Conservation (phyloP, 805 yeast genomes). For the Monosporozyma aquatica region DNA sequence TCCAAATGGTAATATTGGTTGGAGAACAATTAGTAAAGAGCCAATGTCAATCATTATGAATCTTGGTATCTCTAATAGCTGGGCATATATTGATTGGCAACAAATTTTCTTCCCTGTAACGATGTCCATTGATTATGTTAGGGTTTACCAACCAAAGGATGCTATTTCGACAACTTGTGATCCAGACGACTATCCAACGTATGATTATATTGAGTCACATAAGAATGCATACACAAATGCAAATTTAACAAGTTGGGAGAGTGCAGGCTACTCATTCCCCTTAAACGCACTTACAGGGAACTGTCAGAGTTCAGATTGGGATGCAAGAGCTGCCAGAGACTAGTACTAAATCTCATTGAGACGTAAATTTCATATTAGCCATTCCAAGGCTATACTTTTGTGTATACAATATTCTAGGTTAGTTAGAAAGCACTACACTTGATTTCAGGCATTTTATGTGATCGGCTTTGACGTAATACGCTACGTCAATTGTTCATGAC, state of each 20-base stretch:
- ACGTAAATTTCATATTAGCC: too few species aligned
- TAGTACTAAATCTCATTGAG: background rate
- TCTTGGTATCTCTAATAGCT: conserved; percentile 80
- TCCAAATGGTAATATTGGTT: conserved; percentile 84
- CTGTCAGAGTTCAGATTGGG: conserved; percentile 32
- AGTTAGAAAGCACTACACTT: too few species aligned
- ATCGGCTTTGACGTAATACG: too few species aligned
- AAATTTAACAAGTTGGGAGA: conserved; percentile 67
- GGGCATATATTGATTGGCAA: conserved; percentile 94
- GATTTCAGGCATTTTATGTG: too few species aligned
- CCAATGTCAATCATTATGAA: conserved; percentile 88
- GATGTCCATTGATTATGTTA: conserved; percentile 73
- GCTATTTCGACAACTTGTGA: conserved; percentile 65
- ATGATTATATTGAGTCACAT: conserved; percentile 70
- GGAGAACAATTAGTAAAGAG: conserved; percentile 76
- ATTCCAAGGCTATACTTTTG: too few species aligned
- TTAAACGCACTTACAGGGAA: conserved; percentile 49
- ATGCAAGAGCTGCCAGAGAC: conserved; percentile 1
- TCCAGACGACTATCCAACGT: conserved; percentile 77
- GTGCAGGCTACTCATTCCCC: conserved; percentile 66
- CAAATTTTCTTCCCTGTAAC: conserved; percentile 67
- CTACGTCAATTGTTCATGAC: background rate
- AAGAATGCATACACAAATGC: conserved; percentile 55
- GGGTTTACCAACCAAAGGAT: conserved; percentile 81
- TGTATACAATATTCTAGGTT: too few species aligned